Evolutionary conservation across 164 flowering plant genomes (phyloP).

Genomic region (Platanus orientalis): DNA sequence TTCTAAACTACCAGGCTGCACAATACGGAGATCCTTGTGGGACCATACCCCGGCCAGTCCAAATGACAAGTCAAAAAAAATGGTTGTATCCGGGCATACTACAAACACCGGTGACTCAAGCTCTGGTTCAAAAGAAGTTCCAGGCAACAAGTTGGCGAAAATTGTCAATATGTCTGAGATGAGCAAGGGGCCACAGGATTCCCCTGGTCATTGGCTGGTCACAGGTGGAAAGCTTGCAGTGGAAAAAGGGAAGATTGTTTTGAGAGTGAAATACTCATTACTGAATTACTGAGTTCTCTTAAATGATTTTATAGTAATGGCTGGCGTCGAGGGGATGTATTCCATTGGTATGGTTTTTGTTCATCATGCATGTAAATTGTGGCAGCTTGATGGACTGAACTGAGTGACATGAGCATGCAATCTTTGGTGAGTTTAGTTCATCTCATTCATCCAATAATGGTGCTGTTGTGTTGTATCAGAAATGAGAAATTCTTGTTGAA

Average conservation of each 20-base stretch:
- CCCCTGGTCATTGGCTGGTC: slow-evolving; percentile 47
- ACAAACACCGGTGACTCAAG: slow-evolving; percentile 21
- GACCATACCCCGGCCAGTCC: slow-evolving; percentile 35
- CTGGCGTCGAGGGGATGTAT: too few relatives aligned
- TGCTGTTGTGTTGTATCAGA: too few relatives aligned
- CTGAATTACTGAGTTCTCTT: slow-evolving; percentile 14
- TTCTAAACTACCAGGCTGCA: slow-evolving; percentile 25
- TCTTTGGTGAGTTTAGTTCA: too few relatives aligned
- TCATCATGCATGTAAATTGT: too few relatives aligned
- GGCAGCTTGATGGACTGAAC: too few relatives aligned
- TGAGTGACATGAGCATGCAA: too few relatives aligned
- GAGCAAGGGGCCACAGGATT: slow-evolving; percentile 42
- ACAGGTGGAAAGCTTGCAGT: slow-evolving; percentile 38
- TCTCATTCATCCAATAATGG: too few relatives aligned
- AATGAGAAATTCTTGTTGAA: too few relatives aligned
- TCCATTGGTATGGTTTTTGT: too few relatives aligned
- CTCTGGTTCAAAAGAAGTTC: slow-evolving; percentile 10
- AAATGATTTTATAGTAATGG: too few relatives aligned
- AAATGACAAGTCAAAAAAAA: slow-evolving; percentile 4
- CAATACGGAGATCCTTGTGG: slow-evolving; percentile 4
- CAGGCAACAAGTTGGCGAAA: slow-evolving; percentile 31
- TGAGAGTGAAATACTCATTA: slow-evolving; percentile 32
- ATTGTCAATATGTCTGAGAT: slow-evolving; percentile 33
- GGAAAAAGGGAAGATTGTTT: too few relatives aligned
- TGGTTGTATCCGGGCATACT: too few relatives aligned